These are phyloP conservation scores for Penicillium pancosmium DNA, from an alignment of 495 filamentous ascomycete genomes.

Conservation along the genomic window DNA sequence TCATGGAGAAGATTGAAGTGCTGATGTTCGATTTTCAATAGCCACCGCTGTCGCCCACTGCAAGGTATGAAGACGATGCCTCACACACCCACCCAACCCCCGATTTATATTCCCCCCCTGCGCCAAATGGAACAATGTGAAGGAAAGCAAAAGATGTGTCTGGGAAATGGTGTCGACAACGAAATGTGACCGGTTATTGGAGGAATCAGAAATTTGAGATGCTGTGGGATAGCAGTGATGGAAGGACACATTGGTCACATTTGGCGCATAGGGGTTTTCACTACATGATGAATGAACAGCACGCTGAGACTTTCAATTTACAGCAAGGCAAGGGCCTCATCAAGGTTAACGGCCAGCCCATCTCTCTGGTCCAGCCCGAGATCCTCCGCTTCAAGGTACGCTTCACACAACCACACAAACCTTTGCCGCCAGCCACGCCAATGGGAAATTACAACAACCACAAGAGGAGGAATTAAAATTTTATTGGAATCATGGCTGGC, in stretches of 20 bases:
- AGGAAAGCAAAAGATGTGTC: constrained; percentile 1
- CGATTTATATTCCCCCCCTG: constrained; percentile 22
- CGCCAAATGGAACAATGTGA: constrained; percentile 18
- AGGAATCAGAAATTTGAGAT: background rate
- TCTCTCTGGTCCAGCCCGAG: constrained; percentile 91
- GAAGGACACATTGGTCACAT: constrained; percentile 19
- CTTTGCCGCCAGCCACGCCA: constrained; percentile 8
- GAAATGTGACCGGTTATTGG: background rate
- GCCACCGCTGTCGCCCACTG: constrained; percentile 89
- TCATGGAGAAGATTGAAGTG: constrained; percentile 7
- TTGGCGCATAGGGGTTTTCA: constrained; percentile 18
- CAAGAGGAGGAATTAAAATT: constrained; percentile 1
- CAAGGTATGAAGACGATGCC: constrained; percentile 66
- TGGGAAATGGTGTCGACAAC: constrained; percentile 12
- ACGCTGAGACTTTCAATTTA: constrained; percentile 41
- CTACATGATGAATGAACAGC: constrained; percentile 19
- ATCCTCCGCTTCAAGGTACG: constrained; percentile 94
- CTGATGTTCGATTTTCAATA: constrained; percentile 47
- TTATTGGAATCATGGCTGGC: constrained; percentile 10
- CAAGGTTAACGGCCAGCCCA: constrained; percentile 97
- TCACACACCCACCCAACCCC: background rate
- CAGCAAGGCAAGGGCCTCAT: constrained; percentile 91
- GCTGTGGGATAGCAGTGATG: constrained; percentile 10
- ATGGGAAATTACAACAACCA: constrained; percentile 8
- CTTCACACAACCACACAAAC: constrained; percentile 1